Conservation (phyloP, 176 grass and related monocot species). For the Musa beccarii region DNA sequence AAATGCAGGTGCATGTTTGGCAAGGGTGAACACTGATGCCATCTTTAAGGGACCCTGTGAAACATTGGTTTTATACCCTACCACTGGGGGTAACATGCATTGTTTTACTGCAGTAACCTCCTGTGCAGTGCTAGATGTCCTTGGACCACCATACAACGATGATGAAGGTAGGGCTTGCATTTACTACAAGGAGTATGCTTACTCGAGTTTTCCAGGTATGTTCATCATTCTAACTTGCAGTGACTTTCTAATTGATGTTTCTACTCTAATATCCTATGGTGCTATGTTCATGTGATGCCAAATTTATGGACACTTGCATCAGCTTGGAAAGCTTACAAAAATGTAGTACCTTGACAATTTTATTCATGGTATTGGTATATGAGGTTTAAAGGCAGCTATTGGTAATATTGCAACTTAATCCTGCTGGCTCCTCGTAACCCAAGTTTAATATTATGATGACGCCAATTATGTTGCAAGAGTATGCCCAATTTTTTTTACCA, state of each 20-base stretch:
- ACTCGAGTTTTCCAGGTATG: constrained; percentile 33
- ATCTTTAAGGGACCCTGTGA: constrained; percentile 44
- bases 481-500: no score
- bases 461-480: no score
- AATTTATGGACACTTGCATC: no score
- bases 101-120: constrained; percentile 45
- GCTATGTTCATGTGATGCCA: no score
- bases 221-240: neutral
- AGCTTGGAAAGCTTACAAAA: no score
- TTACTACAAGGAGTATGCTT: constrained; percentile 38
- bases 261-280: no score
- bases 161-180: constrained; percentile 40
- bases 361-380: no score
- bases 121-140: constrained; percentile 61
- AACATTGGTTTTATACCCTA: constrained; percentile 39
- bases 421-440: no score
- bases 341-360: no score
- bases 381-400: no score
- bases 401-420: no score
- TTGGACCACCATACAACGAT: constrained; percentile 53
- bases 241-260: neutral
- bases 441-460: no score
- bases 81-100: constrained; percentile 54
- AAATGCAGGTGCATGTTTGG: constrained; percentile 27
- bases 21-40: constrained; percentile 45